phyloP scores from a whole-genome alignment of 179 eudicot species.

The Sideroxylon spinosum region DNA sequence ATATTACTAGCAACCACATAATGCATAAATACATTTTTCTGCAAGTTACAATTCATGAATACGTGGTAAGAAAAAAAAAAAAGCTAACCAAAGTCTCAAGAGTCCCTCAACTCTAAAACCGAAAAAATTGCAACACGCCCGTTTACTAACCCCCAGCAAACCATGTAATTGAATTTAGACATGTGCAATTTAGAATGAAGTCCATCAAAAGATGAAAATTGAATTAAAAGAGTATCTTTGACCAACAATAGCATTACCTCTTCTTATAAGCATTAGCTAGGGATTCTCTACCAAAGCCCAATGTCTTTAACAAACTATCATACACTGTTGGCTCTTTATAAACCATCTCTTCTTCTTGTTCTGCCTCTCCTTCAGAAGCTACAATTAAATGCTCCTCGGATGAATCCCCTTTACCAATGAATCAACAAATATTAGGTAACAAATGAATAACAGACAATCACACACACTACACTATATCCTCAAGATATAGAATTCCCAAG shows the following conservation, averaged over 20 bases:
- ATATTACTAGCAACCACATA: not conserved
- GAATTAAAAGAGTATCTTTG: not conserved
- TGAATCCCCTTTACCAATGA: constrained; percentile 28
- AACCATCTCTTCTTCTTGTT: constrained; percentile 22
- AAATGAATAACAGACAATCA: not conserved
- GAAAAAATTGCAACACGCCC: not conserved
- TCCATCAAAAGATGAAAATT: not conserved
- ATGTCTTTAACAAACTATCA: constrained; percentile 48
- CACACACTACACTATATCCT: not conserved
- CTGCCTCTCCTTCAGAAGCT: constrained; percentile 39
- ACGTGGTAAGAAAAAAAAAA: no score
- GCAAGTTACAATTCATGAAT: no score
- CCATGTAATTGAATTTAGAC: not conserved
- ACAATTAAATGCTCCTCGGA: constrained; percentile 27
- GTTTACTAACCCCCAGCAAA: not conserved
- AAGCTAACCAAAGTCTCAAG: not conserved
- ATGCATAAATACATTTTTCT: not conserved
- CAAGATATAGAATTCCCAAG: not conserved
- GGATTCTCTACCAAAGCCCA: constrained; percentile 33
- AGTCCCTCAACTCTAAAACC: not conserved
- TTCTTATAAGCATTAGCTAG: constrained; percentile 29
- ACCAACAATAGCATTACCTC: constrained; percentile 35
- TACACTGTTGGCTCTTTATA: constrained; percentile 50
- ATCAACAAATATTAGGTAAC: not conserved
- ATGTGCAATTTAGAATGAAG: no score